Evolutionary conservation across 192 early-diverging fungal species (phyloP).

Genomic region (Podila clonocystis): DNA sequence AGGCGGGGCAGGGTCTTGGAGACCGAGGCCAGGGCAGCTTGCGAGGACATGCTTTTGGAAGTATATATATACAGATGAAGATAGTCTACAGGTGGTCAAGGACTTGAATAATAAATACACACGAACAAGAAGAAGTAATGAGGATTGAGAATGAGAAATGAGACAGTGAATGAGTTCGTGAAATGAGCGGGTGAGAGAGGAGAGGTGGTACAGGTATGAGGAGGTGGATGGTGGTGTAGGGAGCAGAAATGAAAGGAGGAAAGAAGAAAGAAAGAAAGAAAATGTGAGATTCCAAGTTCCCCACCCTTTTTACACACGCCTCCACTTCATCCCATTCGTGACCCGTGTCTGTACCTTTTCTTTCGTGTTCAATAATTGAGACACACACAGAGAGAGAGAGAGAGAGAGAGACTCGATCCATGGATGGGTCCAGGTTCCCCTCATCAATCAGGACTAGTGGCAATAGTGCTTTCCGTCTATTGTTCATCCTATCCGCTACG

Average conservation of each 20-base stretch:
- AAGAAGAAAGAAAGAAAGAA: slow-evolving; percentile 2
- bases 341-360: no score
- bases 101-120: slow-evolving; percentile 2
- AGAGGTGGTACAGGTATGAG: neutral
- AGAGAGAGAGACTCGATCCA: no score
- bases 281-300: slow-evolving; percentile 1
- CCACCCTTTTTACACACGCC: no score
- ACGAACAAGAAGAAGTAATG: slow-evolving; percentile 12
- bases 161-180: neutral
- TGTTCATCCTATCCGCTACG: no score
- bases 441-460: no score
- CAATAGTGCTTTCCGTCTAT: no score
- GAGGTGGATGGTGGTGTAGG: neutral
- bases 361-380: no score
- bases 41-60: slow-evolving; percentile 30
- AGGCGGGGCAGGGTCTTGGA: slow-evolving; percentile 44
- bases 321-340: no score
- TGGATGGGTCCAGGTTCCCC: no score
- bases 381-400: no score
- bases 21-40: slow-evolving; percentile 36
- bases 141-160: neutral
- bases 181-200: neutral
- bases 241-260: no score
- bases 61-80: neutral
- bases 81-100: neutral